Evolutionary conservation across 2,329 filamentous ascomycete species (phyloP).

Genomic region (Lecanicillium sp.): DNA sequence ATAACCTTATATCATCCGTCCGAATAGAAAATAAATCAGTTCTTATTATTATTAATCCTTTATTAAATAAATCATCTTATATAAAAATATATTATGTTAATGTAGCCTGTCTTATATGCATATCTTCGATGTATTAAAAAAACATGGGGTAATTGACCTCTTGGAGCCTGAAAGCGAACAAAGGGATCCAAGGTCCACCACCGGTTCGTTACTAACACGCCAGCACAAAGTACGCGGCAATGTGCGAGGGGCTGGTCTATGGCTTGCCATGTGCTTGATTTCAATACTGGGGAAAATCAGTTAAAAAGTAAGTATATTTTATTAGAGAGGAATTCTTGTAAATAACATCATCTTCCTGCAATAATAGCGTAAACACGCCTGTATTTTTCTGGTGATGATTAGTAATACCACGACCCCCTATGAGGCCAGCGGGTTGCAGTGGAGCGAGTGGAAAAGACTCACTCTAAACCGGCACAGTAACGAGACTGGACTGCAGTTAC

Average conservation of each 20-base stretch:
- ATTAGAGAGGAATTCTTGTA: background rate
- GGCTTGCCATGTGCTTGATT: background rate
- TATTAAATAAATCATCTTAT: too few species aligned
- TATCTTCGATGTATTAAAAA: background rate
- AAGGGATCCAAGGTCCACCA: background rate
- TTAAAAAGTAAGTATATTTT: background rate
- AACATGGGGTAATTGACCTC: background rate
- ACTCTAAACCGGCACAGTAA: too few species aligned
- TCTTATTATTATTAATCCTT: too few species aligned
- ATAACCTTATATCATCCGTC: too few species aligned
- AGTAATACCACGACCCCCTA: too few species aligned
- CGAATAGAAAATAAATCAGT: too few species aligned
- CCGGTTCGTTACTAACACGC: background rate
- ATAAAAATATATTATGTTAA: background rate
- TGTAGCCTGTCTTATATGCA: background rate
- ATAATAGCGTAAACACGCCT: slow-evolving; percentile 23
- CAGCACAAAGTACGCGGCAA: too few species aligned
- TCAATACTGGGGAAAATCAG: background rate
- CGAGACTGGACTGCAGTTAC: too few species aligned
- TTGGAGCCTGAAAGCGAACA: background rate
- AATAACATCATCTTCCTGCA: background rate
- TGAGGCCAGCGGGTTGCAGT: too few species aligned
- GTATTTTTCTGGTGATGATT: too few species aligned
- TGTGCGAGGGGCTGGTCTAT: background rate
- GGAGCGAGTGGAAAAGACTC: too few species aligned